Percentiles rank a stretch among this genome's conserved stretches.
Conservation (phyloP, 2,329 filamentous ascomycete genomes). For the Penicillium sp. region DNA sequence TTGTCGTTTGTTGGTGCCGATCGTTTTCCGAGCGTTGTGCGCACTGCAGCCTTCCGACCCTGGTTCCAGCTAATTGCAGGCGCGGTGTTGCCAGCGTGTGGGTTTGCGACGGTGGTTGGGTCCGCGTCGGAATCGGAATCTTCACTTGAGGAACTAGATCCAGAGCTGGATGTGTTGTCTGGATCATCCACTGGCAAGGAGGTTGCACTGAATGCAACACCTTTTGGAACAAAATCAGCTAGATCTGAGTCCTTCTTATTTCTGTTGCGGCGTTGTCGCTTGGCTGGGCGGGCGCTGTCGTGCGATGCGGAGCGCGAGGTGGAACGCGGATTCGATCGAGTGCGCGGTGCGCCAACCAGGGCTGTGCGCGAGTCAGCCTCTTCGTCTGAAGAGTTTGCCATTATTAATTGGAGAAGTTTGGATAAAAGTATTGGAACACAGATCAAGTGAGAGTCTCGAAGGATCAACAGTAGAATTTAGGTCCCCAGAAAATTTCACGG, state of each 20-base stretch:
- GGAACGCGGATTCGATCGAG: slow-evolving; percentile 24
- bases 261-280: slow-evolving; percentile 31
- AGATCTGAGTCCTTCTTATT: slow-evolving; percentile 26
- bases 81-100: slow-evolving; percentile 26
- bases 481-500: slow-evolving; percentile 29
- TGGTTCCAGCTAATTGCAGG: slow-evolving; percentile 48
- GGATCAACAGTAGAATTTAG: slow-evolving; percentile 3
- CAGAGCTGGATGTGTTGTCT: slow-evolving; percentile 34
- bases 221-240: slow-evolving; percentile 41
- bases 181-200: slow-evolving; percentile 37
- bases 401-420: not conserved
- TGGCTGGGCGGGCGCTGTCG: slow-evolving; percentile 26
- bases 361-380: slow-evolving; percentile 50
- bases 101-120: slow-evolving; percentile 17
- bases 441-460: not conserved
- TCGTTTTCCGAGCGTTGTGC: slow-evolving; percentile 43
- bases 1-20: slow-evolving; percentile 19
- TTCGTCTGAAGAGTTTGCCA: slow-evolving; percentile 26
- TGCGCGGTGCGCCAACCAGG: slow-evolving; percentile 43
- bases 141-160: slow-evolving; percentile 20
- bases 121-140: slow-evolving; percentile 12
- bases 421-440: not conserved
- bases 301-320: slow-evolving; percentile 25
- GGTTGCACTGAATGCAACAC: slow-evolving; percentile 36
- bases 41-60: slow-evolving; percentile 42